A percentile compares a stretch with the other conserved stretches of the same genome.
Conservation (phyloP, 768 basidiomycete genomes). For the Rhizopogon salebrosus region DNA sequence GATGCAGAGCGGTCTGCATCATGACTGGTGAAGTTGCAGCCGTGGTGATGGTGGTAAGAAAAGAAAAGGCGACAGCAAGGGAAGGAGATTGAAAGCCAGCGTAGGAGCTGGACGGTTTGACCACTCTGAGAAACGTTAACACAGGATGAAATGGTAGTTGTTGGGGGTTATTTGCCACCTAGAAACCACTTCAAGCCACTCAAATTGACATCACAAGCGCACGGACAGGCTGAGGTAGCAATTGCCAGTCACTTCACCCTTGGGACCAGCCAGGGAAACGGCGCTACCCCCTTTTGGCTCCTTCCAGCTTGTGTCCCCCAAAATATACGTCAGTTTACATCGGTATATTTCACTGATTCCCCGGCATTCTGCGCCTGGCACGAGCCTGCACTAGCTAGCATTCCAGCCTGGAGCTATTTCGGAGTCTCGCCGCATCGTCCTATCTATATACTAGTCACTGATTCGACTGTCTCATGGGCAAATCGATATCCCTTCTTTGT, state of each 20-base stretch:
- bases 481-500: not conserved
- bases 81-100: conserved; percentile 33
- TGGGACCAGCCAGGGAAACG: too few species aligned
- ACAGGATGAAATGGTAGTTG: conserved; percentile 28
- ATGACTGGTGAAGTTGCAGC: conserved; percentile 43
- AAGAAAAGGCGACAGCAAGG: conserved; percentile 13
- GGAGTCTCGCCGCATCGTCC: not conserved
- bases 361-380: not conserved
- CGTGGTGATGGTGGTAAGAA: conserved; percentile 40
- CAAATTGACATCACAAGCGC: not conserved
- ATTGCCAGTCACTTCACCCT: too few species aligned
- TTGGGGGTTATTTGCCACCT: conserved; percentile 22
- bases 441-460: not conserved
- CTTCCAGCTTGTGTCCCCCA: not conserved
- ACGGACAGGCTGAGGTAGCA: not conserved
- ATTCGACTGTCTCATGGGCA: not conserved
- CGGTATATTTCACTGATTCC: not conserved
- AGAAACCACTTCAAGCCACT: not conserved
- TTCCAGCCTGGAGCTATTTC: not conserved
- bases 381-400: not conserved
- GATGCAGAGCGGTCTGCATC: conserved; percentile 69
- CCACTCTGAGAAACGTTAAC: conserved; percentile 26
- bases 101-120: conserved; percentile 25
- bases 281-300: not conserved
- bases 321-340: not conserved